Evolutionary conservation across 116 monocot species (phyloP).

Genomic region (Cymodocea nodosa): DNA sequence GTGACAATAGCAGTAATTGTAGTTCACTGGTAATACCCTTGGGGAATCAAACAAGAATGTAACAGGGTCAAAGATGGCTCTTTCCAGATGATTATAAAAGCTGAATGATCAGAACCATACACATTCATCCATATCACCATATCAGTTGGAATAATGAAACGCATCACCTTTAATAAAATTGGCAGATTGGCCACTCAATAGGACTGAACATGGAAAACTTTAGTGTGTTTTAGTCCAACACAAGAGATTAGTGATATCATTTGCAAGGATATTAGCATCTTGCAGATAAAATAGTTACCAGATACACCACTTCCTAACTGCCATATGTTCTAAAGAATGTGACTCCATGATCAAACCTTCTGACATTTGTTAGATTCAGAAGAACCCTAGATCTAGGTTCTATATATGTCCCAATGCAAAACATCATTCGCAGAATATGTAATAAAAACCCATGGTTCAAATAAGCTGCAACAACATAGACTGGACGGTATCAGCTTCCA

Average conservation of each 20-base stretch:
- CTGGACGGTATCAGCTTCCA: neutral
- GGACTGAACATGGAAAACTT: neutral
- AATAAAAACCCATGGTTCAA: neutral
- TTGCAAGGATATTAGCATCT: slow-evolving; percentile 2
- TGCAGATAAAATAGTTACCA: neutral
- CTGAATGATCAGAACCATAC: slow-evolving; percentile 6
- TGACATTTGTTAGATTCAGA: neutral
- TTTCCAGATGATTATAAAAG: slow-evolving; percentile 13
- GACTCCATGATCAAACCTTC: neutral
- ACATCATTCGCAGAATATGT: neutral
- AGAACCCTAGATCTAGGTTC: slow-evolving; percentile 6
- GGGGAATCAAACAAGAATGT: slow-evolving; percentile 9
- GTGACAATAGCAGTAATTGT: slow-evolving; percentile 24
- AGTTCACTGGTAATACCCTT: slow-evolving; percentile 24
- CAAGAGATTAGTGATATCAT: slow-evolving; percentile 4
- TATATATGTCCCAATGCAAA: neutral
- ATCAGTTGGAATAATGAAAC: slow-evolving; percentile 8
- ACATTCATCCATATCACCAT: slow-evolving; percentile 4
- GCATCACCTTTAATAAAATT: neutral
- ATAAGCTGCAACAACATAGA: neutral
- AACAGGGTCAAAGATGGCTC: slow-evolving; percentile 11
- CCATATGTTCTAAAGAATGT: slow-evolving; percentile 4
- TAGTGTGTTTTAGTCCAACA: neutral
- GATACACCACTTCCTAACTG: neutral
- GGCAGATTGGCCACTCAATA: neutral